A percentile compares a stretch with the other conserved stretches of the same genome.
phyloP scores from a whole-genome alignment of 2,329 filamentous ascomycete species.

The Elsinoe australis region DNA sequence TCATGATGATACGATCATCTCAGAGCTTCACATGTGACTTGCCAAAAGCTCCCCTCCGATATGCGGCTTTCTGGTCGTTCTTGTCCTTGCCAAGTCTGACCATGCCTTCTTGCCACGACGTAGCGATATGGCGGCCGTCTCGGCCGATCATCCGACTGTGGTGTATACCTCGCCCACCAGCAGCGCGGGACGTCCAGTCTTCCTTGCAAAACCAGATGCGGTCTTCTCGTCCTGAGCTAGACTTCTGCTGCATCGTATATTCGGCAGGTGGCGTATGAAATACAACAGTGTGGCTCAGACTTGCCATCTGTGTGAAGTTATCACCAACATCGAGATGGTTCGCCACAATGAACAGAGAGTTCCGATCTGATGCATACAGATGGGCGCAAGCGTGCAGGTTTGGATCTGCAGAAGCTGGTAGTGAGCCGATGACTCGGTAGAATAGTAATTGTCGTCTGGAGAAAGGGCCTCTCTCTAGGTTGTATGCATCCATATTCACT shows the following conservation, averaged over 20 bases:
- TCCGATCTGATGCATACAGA: slow-evolving; percentile 50
- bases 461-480: slow-evolving; percentile 32
- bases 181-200: slow-evolving; percentile 39
- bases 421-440: slow-evolving; percentile 39
- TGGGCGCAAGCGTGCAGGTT: slow-evolving; percentile 53
- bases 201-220: slow-evolving; percentile 46
- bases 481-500: slow-evolving; percentile 46
- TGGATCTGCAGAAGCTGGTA: slow-evolving; percentile 30
- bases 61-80: slow-evolving; percentile 15
- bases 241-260: slow-evolving; percentile 37
- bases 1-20: background rate
- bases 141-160: slow-evolving; percentile 41
- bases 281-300: slow-evolving; percentile 42
- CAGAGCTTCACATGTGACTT: slow-evolving; percentile 5
- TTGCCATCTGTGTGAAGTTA: slow-evolving; percentile 38
- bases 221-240: slow-evolving; percentile 25
- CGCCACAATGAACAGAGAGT: slow-evolving; percentile 46
- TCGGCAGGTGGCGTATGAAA: slow-evolving; percentile 39
- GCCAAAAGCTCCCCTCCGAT: slow-evolving; percentile 5
- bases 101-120: slow-evolving; percentile 45
- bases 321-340: slow-evolving; percentile 41
- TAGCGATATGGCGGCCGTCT: slow-evolving; percentile 39
- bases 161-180: slow-evolving; percentile 40
- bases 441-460: slow-evolving; percentile 38
- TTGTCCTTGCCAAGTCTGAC: slow-evolving; percentile 28